Percentiles rank a stretch among this genome's conserved stretches.
These are phyloP conservation scores for Ustilago nuda DNA, from an alignment of 1,284 basidiomycete genomes.

Conservation along the genomic window DNA sequence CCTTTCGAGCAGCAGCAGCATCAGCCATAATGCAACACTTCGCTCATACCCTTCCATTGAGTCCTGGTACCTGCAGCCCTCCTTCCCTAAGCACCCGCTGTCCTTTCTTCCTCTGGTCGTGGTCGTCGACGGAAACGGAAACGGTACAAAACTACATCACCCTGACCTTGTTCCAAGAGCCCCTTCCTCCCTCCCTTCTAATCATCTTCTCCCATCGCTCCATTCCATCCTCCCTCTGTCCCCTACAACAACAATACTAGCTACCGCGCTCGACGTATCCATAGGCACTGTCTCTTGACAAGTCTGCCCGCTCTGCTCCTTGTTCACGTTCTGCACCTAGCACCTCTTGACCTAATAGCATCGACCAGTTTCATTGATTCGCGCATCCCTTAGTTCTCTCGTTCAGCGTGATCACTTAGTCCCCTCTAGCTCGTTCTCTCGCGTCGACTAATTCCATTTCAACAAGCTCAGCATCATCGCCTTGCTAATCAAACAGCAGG, in stretches of 20 bases:
- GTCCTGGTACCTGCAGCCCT: neutral
- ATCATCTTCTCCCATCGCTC: neutral
- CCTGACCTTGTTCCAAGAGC: neutral
- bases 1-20: neutral
- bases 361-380: neutral
- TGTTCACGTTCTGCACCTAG: conserved; percentile 5
- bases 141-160: conserved; percentile 31
- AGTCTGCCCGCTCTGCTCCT: neutral
- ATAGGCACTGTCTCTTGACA: conserved; percentile 12
- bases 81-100: neutral
- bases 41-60: neutral
- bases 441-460: conserved; percentile 16
- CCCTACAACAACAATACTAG: neutral
- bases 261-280: neutral
- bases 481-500: neutral
- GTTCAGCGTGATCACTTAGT: conserved; percentile 11
- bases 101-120: neutral
- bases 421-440: neutral
- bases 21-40: neutral
- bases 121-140: conserved; percentile 1
- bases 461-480: conserved; percentile 6
- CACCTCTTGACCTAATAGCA: neutral
- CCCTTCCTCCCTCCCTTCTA: neutral
- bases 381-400: neutral
- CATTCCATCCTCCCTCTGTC: neutral